Conservation (phyloP, 306 rosid genomes). For the Oxytropis ochrocephala region DNA sequence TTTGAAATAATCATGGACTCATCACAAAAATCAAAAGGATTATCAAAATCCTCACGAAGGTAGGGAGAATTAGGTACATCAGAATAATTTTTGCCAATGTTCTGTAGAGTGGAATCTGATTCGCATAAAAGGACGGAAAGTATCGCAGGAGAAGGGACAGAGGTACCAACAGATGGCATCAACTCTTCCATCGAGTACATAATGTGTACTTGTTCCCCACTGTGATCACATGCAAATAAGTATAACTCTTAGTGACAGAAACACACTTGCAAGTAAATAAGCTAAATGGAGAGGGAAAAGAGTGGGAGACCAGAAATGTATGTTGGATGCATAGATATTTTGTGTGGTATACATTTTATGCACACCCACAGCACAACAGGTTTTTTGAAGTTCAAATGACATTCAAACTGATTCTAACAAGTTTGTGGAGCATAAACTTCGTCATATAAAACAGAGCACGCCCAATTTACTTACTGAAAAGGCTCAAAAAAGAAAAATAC, state of each 20-base stretch:
- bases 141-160: slow-evolving; percentile 82
- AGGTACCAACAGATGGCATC: slow-evolving; percentile 88
- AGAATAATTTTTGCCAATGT: slow-evolving; percentile 52
- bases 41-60: slow-evolving; percentile 62
- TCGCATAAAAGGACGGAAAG: slow-evolving; percentile 67
- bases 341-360: slow-evolving; percentile 1
- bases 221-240: slow-evolving; percentile 37
- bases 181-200: slow-evolving; percentile 89
- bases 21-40: slow-evolving; percentile 77
- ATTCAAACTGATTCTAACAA: not conserved
- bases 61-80: slow-evolving; percentile 62
- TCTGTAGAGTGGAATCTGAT: slow-evolving; percentile 74
- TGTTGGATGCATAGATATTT: slow-evolving; percentile 6
- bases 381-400: slow-evolving; percentile 8
- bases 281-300: slow-evolving; percentile 1
- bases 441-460: not conserved
- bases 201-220: slow-evolving; percentile 76
- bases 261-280: slow-evolving; percentile 2
- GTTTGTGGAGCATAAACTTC: slow-evolving; percentile 2
- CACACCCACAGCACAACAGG: not conserved
- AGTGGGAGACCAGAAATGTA: not conserved
- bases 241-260: slow-evolving; percentile 20
- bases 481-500: not conserved
- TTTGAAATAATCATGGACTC: slow-evolving; percentile 53
- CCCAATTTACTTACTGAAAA: slow-evolving; percentile 2